Evolutionary conservation across 345 rosid genomes (phyloP), one percentile per base, ranked within the genome.

Genomic region (Dimocarpus longan): DNA sequence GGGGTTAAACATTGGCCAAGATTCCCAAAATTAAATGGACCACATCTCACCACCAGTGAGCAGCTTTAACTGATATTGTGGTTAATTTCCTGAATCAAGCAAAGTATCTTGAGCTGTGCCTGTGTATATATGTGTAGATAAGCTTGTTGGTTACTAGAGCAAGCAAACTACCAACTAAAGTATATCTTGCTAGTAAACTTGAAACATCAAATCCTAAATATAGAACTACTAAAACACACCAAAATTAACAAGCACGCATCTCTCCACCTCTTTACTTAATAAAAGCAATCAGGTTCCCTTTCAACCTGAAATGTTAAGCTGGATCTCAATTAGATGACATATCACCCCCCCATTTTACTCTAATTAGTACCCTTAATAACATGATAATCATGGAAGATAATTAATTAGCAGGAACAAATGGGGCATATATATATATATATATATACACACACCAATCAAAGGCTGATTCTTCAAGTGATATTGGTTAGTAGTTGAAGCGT

Each of bases 191-290:
- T 54, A 74, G 57, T 70, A 73, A 82, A 73, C 73, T 76, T 77
- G 84, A 85, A 90, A 88, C 88, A 87, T 84, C 87, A 75, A 84
- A 39, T 71, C 71, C 87, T 79, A 82, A 73, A 75, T 78, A 74
- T 86, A 76, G 90, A 82, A 82, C 70, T 76, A 68, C 70, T 80
- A 74, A 84, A 82, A 81, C 80, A 85, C 80, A 75, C 81, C 79
- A 76, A 73, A 78, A 82, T 46, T 11, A 44, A 80, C 82, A 80
- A 5, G 73, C 64, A 74, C 85, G 43, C 28, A 56, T 48, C 50
- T 76, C 73, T 79, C 76, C 79, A 79, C 76, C 78, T 69, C 76
- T 88, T 85, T 85, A 44, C 91, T 85, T 78, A 68, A 82, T 88
- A 66, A 66, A 83, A 54, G 79, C 85, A 86, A 80, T 87, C 84